Evolutionary conservation across 441 rosid species (phyloP).

Genomic region (Sinapis alba): DNA sequence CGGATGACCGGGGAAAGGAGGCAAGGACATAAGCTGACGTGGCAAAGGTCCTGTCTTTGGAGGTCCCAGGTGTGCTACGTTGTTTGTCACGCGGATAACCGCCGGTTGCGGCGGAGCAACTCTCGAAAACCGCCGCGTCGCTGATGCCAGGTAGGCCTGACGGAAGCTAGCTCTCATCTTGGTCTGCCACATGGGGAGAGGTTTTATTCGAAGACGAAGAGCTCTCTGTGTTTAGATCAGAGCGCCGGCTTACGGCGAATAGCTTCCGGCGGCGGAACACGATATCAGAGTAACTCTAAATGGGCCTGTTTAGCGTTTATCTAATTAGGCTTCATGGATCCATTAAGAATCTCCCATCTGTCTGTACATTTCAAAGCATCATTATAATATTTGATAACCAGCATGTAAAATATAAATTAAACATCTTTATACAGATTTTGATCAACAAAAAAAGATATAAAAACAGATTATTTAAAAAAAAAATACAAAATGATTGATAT

Average conservation of each 20-base stretch:
- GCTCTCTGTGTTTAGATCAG: not conserved
- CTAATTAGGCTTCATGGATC: not conserved
- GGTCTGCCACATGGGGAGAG: slow-evolving; percentile 36
- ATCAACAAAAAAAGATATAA: too few relatives aligned
- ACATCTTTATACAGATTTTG: too few relatives aligned
- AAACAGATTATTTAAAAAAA: too few relatives aligned
- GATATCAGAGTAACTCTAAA: not conserved
- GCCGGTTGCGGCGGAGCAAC: slow-evolving; percentile 41
- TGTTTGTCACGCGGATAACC: slow-evolving; percentile 64
- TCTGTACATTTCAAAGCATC: not conserved
- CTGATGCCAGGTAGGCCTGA: slow-evolving; percentile 3
- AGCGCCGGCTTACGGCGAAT: slow-evolving; percentile 16
- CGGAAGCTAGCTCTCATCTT: not conserved
- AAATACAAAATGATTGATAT: not conserved
- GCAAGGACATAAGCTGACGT: slow-evolving; percentile 79
- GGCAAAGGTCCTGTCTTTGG: slow-evolving; percentile 72
- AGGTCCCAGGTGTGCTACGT: slow-evolving; percentile 59
- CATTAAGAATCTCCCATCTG: not conserved
- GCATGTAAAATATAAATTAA: too few relatives aligned
- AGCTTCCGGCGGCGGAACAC: slow-evolving; percentile 11
- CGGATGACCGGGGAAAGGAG: slow-evolving; percentile 72
- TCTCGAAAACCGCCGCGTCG: slow-evolving; percentile 32
- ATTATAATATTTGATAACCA: too few relatives aligned
- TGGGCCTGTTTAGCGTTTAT: slow-evolving; percentile 25
- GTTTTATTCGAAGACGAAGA: not conserved